These are phyloP conservation scores for Entomortierella chlamydospora DNA, from an alignment of 192 early-diverging fungal genomes.

Conservation along the genomic window DNA sequence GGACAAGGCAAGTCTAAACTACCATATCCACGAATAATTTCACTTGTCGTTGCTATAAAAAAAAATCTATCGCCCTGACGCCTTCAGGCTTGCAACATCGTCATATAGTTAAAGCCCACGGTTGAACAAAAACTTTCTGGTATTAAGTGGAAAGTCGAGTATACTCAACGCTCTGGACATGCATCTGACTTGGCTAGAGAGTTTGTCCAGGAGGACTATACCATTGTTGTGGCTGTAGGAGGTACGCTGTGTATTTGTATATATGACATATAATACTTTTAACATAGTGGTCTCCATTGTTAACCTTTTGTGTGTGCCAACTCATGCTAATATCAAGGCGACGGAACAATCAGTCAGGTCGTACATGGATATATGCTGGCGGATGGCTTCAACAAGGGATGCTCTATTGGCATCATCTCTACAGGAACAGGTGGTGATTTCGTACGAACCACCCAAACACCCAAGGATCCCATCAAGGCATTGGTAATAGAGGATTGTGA, in stretches of 20 bases:
- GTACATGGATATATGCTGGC: constrained; percentile 49
- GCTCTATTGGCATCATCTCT: constrained; percentile 41
- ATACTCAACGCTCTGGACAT: constrained; percentile 43
- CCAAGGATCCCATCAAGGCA: constrained; percentile 34
- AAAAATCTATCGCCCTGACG: too few species aligned
- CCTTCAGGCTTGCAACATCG: too few species aligned
- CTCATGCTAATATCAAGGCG: too few species aligned
- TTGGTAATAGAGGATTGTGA: constrained; percentile 25
- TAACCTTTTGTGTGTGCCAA: too few species aligned
- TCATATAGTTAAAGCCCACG: constrained; percentile 25
- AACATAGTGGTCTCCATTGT: too few species aligned
- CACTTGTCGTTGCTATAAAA: too few species aligned
- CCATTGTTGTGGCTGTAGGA: constrained; percentile 43
- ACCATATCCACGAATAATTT: too few species aligned
- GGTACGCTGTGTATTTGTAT: constrained; percentile 3
- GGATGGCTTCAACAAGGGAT: constrained; percentile 15
- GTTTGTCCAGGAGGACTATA: constrained; percentile 25
- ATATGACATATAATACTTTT: too few species aligned
- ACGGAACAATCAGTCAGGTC: constrained; percentile 50
- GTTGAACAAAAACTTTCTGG: constrained; percentile 12
- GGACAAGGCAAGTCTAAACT: constrained; percentile 37
- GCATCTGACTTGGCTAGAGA: constrained; percentile 41
- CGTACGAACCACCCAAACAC: constrained; percentile 35
- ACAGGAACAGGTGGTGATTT: constrained; percentile 48
- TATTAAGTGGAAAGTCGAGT: constrained; percentile 40